These are phyloP conservation scores for Talaromyces pinophilus DNA, from an alignment of 2,329 filamentous ascomycete species.

Conservation along the genomic window DNA sequence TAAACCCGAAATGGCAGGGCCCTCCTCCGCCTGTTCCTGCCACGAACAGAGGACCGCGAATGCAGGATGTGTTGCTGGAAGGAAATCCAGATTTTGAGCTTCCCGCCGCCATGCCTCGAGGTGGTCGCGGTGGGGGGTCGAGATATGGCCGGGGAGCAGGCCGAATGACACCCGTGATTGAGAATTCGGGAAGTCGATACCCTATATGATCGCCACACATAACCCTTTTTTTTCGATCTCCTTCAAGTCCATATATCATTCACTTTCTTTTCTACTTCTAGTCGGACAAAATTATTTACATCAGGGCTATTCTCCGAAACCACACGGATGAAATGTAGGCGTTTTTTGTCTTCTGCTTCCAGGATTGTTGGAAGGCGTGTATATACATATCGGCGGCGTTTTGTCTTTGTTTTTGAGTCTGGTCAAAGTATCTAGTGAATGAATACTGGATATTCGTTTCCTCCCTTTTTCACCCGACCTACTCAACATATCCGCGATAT, in stretches of 20 bases:
- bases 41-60: slow-evolving; percentile 53
- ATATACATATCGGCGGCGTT: slow-evolving; percentile 4
- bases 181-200: slow-evolving; percentile 15
- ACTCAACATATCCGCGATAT: background rate
- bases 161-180: slow-evolving; percentile 25
- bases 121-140: slow-evolving; percentile 26
- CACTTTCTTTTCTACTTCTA: background rate
- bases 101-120: slow-evolving; percentile 43
- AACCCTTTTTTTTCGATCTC: background rate
- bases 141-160: slow-evolving; percentile 22
- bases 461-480: background rate
- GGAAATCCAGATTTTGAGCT: slow-evolving; percentile 85
- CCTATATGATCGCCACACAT: background rate
- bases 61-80: slow-evolving; percentile 72
- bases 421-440: background rate
- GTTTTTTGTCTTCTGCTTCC: background rate
- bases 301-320: background rate
- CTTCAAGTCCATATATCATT: slow-evolving; percentile 3
- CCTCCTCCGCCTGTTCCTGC: slow-evolving; percentile 46
- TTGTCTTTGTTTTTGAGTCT: background rate
- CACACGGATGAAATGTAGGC: background rate
- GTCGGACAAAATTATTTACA: background rate
- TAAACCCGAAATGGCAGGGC: slow-evolving; percentile 81
- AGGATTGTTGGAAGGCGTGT: background rate
- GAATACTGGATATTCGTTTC: background rate